phyloP scores from a whole-genome alignment of 2,329 filamentous ascomycete species.

The Fusarium sp. region DNA sequence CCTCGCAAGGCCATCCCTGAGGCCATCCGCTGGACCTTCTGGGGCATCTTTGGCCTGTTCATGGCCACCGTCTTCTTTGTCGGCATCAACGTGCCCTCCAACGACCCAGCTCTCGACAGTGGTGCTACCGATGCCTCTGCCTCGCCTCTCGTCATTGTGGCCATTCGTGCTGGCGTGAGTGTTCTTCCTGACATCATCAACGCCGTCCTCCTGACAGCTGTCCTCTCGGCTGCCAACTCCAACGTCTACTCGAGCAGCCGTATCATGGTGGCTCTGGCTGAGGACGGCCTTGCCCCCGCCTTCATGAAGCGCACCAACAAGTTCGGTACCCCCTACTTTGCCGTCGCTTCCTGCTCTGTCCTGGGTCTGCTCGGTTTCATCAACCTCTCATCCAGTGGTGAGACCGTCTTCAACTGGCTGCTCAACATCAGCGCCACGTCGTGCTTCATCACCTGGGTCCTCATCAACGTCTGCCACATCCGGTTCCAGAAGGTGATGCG shows the following conservation, averaged over 20 bases:
- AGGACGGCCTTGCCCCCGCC: conserved; percentile 71
- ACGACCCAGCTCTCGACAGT: conserved; percentile 65
- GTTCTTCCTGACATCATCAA: conserved; percentile 79
- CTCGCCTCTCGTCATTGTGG: conserved; percentile 73
- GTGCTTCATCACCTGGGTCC: conserved; percentile 77
- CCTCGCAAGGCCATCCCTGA: conserved; percentile 78
- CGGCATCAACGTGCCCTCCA: conserved; percentile 76
- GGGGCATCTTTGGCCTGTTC: conserved; percentile 78
- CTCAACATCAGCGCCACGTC: conserved; percentile 77
- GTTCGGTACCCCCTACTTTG: conserved; percentile 71
- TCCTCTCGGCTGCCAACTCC: conserved; percentile 82
- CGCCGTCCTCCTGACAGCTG: conserved; percentile 80
- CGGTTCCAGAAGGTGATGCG: conserved; percentile 72
- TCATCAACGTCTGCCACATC: conserved; percentile 73
- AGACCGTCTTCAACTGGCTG: conserved; percentile 77
- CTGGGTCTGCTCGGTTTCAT: conserved; percentile 76
- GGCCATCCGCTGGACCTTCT: conserved; percentile 81
- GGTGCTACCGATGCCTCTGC: conserved; percentile 69
- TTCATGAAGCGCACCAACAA: conserved; percentile 70
- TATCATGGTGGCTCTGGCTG: conserved; percentile 74
- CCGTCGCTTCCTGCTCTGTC: conserved; percentile 65
- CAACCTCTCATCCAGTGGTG: conserved; percentile 70
- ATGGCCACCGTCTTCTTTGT: conserved; percentile 75
- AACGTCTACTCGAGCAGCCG: conserved; percentile 80
- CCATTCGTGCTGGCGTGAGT: conserved; percentile 70